Evolutionary conservation across 2,329 filamentous ascomycete genomes (phyloP).

Genomic region (Fusarium falciforme): DNA sequence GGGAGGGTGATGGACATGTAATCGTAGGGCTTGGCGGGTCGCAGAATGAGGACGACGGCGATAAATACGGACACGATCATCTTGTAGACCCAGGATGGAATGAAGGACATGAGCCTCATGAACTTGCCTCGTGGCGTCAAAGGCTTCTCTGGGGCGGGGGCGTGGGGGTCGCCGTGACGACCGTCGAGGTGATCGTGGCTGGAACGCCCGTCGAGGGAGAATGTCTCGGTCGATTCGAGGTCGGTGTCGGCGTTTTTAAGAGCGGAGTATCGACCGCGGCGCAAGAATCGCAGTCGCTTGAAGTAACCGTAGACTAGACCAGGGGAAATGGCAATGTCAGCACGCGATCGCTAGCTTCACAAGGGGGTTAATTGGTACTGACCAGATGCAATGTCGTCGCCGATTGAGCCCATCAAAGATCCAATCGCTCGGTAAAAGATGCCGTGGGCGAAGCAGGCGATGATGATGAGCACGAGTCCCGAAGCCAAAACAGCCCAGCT

Average conservation of each 20-base stretch:
- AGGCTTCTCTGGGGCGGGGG: slow-evolving; percentile 22
- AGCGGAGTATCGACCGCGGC: slow-evolving; percentile 33
- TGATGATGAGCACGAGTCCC: slow-evolving; percentile 34
- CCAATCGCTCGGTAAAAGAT: slow-evolving; percentile 39
- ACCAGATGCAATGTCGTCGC: slow-evolving; percentile 31
- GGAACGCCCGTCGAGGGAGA: slow-evolving; percentile 33
- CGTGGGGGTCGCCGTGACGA: slow-evolving; percentile 5
- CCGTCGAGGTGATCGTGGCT: slow-evolving; percentile 23
- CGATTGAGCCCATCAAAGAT: slow-evolving; percentile 30
- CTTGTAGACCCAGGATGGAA: slow-evolving; percentile 31
- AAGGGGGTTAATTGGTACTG: neutral
- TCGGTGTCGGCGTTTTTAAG: slow-evolving; percentile 24
- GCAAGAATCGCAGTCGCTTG: slow-evolving; percentile 29
- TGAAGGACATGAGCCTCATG: slow-evolving; percentile 11
- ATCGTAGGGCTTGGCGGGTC: slow-evolving; percentile 47
- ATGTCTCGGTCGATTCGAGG: slow-evolving; percentile 35
- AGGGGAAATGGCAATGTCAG: slow-evolving; percentile 6
- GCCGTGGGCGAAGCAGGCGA: slow-evolving; percentile 40
- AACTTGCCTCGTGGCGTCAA: slow-evolving; percentile 8
- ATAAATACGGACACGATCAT: slow-evolving; percentile 36
- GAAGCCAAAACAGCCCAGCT: slow-evolving; percentile 42
- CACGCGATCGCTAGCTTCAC: neutral
- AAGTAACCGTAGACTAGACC: slow-evolving; percentile 27
- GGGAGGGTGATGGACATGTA: slow-evolving; percentile 49
- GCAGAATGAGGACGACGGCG: slow-evolving; percentile 33